Conservation (phyloP, 1,284 basidiomycete genomes). For the Cronartium ribicola region DNA sequence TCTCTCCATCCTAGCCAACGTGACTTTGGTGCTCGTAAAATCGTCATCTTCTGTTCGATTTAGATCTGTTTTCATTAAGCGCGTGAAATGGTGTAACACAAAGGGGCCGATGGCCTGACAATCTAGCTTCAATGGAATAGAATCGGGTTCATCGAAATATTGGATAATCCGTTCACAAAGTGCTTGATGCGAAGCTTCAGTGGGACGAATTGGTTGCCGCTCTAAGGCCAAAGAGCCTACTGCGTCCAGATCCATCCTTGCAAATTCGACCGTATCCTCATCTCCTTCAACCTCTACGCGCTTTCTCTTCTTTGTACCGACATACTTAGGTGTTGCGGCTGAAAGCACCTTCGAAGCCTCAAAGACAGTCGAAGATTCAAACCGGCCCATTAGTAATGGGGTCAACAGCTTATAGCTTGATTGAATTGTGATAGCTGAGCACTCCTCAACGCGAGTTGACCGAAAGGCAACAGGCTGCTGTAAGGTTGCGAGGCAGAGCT, state of each 20-base stretch:
- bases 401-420: conserved; percentile 30
- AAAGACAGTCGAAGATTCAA: conserved; percentile 23
- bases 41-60: background rate
- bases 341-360: background rate
- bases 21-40: background rate
- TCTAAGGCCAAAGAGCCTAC: too few species aligned
- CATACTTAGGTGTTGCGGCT: background rate
- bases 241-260: conserved; percentile 5
- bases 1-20: conserved; percentile 8
- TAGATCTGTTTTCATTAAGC: background rate
- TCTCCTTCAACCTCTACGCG: background rate
- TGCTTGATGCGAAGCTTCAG: background rate
- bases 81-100: background rate
- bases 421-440: background rate
- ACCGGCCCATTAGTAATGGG: conserved; percentile 9
- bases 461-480: background rate
- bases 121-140: background rate
- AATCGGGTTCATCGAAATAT: background rate
- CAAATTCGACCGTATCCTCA: background rate
- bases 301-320: background rate
- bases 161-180: background rate
- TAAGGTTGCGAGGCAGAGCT: background rate
- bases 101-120: background rate
- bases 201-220: too few species aligned
- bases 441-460: background rate